Base-by-base conservation (phyloP, 345 rosid genomes). In the Brassica juncea region DNA sequence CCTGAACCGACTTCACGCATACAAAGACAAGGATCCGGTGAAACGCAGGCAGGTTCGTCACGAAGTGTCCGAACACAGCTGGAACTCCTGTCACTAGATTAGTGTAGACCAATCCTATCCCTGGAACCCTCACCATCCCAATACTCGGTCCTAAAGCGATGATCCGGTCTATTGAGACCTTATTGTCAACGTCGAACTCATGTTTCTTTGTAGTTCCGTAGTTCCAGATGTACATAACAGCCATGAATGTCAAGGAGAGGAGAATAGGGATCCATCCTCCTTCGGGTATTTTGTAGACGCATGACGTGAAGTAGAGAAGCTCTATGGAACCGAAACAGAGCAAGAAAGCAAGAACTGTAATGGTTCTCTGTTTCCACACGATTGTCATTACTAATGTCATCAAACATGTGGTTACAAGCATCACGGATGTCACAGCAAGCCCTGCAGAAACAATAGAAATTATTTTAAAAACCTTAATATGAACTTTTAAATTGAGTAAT, bases 211-310 rank as follows among this genome's bases (percentile, higher is more conserved):
- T 87, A 25, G 88, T 84, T 73, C 97, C 94, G 35, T 94, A 92
- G 85, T 92, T 91, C 98, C 98, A 94, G 21, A 86, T 84, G 70
- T 83, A 89, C 98, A 92, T 92, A 4, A 84, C 30, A 0, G 81
- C 88, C 89, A 90, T 77, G 71, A 88, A 87, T 27, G 84, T 77
- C 0, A 86, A 66, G 34, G 97, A 89, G 31, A 91, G 84, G 30
- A 82, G 82, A 14, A 94, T 83, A 9, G 97, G 92, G 27, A 92
- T 84, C 98, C 97, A 94, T 35, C 94, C 98, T 0, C 96, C 94
- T 77, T 88, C 90, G 0, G 87, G 88, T 74, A 94, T 80, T 84
- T 91, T 91, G 88, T 80, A 81, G 59, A 76, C 74, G 37, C 88
- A 89, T 8, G 98, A 82, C 1, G 93, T 86, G 73, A 92, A 82